Evolutionary conservation across 2,329 filamentous ascomycete species (phyloP).

Genomic region (Nigrospora oryzae): DNA sequence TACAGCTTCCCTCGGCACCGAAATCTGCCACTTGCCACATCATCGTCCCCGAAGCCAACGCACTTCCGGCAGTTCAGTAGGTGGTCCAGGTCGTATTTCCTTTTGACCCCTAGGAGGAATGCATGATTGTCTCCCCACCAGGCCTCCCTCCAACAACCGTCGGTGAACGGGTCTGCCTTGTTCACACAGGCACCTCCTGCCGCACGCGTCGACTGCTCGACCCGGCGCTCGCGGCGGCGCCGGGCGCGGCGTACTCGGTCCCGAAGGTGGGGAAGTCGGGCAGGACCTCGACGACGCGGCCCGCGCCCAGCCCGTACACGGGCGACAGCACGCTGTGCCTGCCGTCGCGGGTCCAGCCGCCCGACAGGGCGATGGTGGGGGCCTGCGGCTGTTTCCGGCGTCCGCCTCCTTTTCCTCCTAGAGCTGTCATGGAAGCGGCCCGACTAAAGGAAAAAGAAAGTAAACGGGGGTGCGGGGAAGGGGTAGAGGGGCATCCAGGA

Average conservation of each 20-base stretch:
- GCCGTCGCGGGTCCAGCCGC: conserved; percentile 18
- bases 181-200: conserved; percentile 29
- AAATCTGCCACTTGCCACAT: conserved; percentile 7
- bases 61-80: conserved; percentile 19
- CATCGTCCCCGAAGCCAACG: conserved; percentile 11
- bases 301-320: conserved; percentile 16
- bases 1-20: conserved; percentile 9
- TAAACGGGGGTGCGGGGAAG: no score
- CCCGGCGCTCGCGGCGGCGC: conserved; percentile 6
- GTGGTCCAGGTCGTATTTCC: conserved; percentile 20
- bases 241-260: conserved; percentile 12
- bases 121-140: conserved; percentile 26
- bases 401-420: no score
- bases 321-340: conserved; percentile 19
- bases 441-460: no score
- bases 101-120: conserved; percentile 20
- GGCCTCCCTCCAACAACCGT: conserved; percentile 23
- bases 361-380: conserved; percentile 11
- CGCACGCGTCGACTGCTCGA: conserved; percentile 11
- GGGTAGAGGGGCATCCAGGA: no score
- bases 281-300: conserved; percentile 14
- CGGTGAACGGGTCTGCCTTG: conserved; percentile 26
- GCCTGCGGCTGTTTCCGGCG: neutral
- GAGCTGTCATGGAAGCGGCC: no score
- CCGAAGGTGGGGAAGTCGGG: conserved; percentile 10